Conservation (phyloP, 2,329 filamentous ascomycete species). For the Fusarium avenaceum region DNA sequence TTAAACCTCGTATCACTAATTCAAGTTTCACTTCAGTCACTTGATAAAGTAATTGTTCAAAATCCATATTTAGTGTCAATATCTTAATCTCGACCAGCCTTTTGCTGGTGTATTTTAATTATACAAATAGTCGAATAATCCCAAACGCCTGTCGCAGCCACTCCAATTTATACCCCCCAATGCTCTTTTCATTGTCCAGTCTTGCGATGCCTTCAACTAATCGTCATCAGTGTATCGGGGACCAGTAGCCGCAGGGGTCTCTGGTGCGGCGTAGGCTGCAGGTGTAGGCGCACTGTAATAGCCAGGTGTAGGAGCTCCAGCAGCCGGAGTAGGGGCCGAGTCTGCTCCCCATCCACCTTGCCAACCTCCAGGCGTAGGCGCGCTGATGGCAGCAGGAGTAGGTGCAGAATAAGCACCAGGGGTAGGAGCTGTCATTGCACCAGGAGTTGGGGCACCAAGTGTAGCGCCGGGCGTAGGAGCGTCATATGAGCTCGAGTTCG, state of each 20-base stretch:
- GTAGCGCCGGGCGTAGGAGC: conserved; percentile 76
- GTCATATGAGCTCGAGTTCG: conserved; percentile 69
- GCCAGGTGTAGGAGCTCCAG: conserved; percentile 76
- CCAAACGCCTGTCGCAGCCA: conserved; percentile 41
- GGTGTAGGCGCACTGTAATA: conserved; percentile 75
- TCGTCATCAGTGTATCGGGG: conserved; percentile 69
- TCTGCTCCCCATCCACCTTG: conserved; percentile 71
- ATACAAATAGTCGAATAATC: conserved; percentile 36
- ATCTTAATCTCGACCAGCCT: conserved; percentile 3
- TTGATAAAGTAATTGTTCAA: background rate
- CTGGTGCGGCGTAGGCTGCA: conserved; percentile 69
- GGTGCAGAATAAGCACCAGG: conserved; percentile 77
- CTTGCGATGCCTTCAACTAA: conserved; percentile 24
- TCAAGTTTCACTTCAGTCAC: background rate
- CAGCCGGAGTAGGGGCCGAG: conserved; percentile 75
- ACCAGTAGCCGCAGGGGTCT: conserved; percentile 72
- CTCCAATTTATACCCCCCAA: conserved; percentile 11
- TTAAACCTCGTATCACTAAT: background rate
- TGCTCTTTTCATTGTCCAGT: conserved; percentile 9
- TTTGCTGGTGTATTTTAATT: conserved; percentile 30
- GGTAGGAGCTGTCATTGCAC: conserved; percentile 76
- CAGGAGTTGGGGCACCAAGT: conserved; percentile 71
- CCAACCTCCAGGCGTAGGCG: conserved; percentile 78
- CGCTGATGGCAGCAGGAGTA: conserved; percentile 72
- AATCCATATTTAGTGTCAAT: background rate